Base-by-base conservation (phyloP, 257 asterid genomes). In the Rauvolfia tetraphylla region DNA sequence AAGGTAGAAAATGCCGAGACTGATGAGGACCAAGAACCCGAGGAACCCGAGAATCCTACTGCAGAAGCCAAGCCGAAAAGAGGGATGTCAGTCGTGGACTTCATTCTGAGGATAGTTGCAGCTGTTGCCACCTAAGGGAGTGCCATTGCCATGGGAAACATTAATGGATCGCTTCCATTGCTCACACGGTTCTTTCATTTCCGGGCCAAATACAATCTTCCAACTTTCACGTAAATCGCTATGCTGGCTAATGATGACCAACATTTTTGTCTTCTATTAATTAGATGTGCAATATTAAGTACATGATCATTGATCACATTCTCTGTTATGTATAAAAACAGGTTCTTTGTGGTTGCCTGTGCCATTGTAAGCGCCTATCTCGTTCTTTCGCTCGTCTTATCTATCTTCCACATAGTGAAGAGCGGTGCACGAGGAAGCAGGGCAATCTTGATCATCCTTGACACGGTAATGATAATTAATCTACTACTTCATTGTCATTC, bases 281-380 rank as follows among this genome's bases (percentile, higher is more conserved):
- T 34, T n/a, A n/a, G n/a, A 31, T 29, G 13, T 66, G 71, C 23
- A 31, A 1, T 62, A 46, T 7, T 46, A 46, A 5, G 14, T 46
- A 11, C 5, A 41, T 8, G 8, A 41, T 41, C 53, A 11, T 13
- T 7, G 1, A 36, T 68, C 51, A 41, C 72, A 68, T 25, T 68
- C 29, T 67, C 51, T 22, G 1, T 6, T 72, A 68, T 29, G n/a
- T n/a, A 38, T 2, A 11, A 39, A 76, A 39, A 76, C 85, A 90
- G 97, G 88, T 92, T 87, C 87, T 89, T 89, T 66, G 81, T 92
- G 79, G 91, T 87, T 22, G 81, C 96, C 25, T 90, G 88, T 81
- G 88, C 83, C 39, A 84, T 90, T 23, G 82, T 87, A 72, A 72
- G 87, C 22, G 87, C 87, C 0, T 92, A 92, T 81, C 86, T 92